Evolutionary conservation across 768 basidiomycete species (phyloP), one percentile per base, ranked within the genome.

Genomic region (Xerocomus spinulosus): DNA sequence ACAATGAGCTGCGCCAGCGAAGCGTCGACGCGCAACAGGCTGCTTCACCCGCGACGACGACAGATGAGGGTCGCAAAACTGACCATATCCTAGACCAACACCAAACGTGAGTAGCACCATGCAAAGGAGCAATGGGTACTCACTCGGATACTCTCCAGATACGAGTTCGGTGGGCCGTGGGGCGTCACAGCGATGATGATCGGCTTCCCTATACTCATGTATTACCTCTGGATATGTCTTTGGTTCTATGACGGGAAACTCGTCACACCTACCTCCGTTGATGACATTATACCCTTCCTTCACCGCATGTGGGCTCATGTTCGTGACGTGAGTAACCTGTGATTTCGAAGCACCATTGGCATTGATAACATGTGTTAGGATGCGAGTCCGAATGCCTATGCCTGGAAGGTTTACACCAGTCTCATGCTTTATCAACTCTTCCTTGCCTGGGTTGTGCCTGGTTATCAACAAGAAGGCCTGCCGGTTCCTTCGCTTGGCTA

Each of bases 151-250:
- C 18, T 34, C 20, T 52, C 14, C 54, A 94, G 92, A 30, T 95
- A 89, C 72, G 94, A 99, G 68, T 99, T 99, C 61, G 95, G 96
- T 54, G 95, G 95, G 3, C 93, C 95, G 34, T 77, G 77, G 70
- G 96, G 95, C 37, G 92, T 94, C 23, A 67, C 82, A 10, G 87
- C 86, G 12, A 98, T 99, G 71, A 98, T 99, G 87, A 75, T 83
- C 17, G 85, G 87, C 39, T 99, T 99, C 64, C 96, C 96, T 0
- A 67, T 86, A 21, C 77, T 98, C 52, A 98, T 99, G 93, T 99
- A 96, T 68, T 99, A 98, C 72, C 80, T 98, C 53, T 97, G 92
- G 92, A 91, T 91, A 49, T 99, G 96, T 62, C 78, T 97, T 29
- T 91, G 87, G 82, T 95, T 94, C 68, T 93, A 97, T 63, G 87